Percentiles rank a stretch among this genome's conserved stretches.
These are phyloP conservation scores for Boletus rubescentipes DNA, from an alignment of 768 basidiomycete species.

Conservation along the genomic window DNA sequence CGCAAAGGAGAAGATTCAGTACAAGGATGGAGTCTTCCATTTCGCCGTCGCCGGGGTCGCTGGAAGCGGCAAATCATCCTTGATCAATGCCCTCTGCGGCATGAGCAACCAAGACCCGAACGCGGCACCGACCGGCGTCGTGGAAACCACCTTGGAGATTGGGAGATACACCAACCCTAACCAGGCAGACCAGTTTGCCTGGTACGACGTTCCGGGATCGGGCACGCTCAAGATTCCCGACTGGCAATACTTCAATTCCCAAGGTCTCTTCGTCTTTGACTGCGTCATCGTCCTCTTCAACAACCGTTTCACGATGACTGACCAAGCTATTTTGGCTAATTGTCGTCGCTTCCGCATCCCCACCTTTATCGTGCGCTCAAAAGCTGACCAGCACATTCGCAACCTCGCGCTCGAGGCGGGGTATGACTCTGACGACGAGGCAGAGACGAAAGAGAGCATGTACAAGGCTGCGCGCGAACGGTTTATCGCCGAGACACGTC, in stretches of 20 bases:
- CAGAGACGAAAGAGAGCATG: slow-evolving; percentile 12
- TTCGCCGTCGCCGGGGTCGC: slow-evolving; percentile 31
- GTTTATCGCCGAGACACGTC: slow-evolving; percentile 28
- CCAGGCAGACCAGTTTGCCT: slow-evolving; percentile 25
- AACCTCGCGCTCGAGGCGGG: slow-evolving; percentile 28
- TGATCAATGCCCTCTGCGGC: slow-evolving; percentile 35
- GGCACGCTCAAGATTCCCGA: slow-evolving; percentile 36
- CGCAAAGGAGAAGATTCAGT: slow-evolving; percentile 25
- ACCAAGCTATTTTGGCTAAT: slow-evolving; percentile 35
- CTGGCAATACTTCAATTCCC: slow-evolving; percentile 40
- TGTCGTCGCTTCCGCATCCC: slow-evolving; percentile 36
- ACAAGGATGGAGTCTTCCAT: slow-evolving; percentile 31
- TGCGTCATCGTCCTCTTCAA: slow-evolving; percentile 36
- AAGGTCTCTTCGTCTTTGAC: slow-evolving; percentile 39
- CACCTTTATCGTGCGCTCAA: slow-evolving; percentile 36
- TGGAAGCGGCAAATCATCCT: slow-evolving; percentile 33
- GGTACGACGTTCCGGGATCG: slow-evolving; percentile 41
- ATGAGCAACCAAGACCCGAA: slow-evolving; percentile 22
- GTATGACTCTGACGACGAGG: slow-evolving; percentile 26
- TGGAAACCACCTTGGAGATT: slow-evolving; percentile 33
- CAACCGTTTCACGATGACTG: slow-evolving; percentile 36
- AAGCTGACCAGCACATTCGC: slow-evolving; percentile 34
- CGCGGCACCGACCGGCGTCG: slow-evolving; percentile 34
- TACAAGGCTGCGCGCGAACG: slow-evolving; percentile 27
- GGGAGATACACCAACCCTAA: slow-evolving; percentile 31